Conservation (phyloP, 306 rosid species). For the Senna siamea region DNA sequence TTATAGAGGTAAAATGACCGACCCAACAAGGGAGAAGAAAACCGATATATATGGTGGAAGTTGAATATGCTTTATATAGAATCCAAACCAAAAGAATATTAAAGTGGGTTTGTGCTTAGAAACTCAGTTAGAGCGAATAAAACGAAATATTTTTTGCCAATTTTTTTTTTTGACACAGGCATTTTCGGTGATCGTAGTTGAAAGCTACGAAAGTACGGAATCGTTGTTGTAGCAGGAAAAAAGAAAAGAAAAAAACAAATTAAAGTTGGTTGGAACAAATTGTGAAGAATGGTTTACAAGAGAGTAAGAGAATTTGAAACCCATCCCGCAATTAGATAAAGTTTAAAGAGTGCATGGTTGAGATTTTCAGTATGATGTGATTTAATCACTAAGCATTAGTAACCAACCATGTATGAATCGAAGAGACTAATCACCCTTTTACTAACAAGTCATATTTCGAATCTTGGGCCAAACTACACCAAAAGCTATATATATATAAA, state of each 20-base stretch:
- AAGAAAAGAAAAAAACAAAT: neutral
- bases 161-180: neutral
- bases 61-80: neutral
- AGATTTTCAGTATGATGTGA: conserved; percentile 36
- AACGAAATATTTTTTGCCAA: neutral
- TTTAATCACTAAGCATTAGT: neutral
- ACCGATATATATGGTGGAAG: neutral
- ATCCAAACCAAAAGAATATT: neutral
- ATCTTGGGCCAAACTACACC: conserved; percentile 10
- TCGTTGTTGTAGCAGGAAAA: no score
- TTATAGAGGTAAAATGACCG: neutral
- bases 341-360: neutral
- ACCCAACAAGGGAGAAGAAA: neutral
- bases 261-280: conserved; percentile 3
- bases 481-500: neutral
- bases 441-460: conserved; percentile 30
- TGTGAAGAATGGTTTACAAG: conserved; percentile 38
- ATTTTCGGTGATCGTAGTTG: conserved; percentile 5
- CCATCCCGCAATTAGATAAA: conserved; percentile 22
- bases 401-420: conserved; percentile 36
- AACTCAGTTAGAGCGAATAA: neutral
- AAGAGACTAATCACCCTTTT: conserved; percentile 38
- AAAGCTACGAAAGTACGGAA: neutral
- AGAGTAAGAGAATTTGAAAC: conserved; percentile 41
- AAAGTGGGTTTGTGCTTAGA: neutral